A percentile compares a stretch with the other conserved stretches of the same genome.
Conservation (phyloP, 2,329 filamentous ascomycete species). For the Fusarium neocosmosporiellum region DNA sequence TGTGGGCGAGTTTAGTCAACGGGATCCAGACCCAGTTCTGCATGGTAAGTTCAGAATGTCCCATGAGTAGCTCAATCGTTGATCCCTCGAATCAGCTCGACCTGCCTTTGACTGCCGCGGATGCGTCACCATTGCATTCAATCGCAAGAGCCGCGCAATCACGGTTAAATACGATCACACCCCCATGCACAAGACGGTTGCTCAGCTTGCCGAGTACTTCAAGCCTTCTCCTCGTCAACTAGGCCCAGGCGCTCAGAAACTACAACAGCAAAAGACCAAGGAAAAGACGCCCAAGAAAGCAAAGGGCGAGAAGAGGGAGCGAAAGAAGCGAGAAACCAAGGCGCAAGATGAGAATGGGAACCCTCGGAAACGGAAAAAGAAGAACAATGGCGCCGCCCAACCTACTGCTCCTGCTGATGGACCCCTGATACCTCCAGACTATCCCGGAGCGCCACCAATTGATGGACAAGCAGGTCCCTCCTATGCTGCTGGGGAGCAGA, state of each 20-base stretch:
- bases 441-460: conserved; percentile 9
- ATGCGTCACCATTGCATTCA: conserved; percentile 61
- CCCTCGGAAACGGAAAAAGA: conserved; percentile 45
- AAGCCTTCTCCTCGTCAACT: conserved; percentile 56
- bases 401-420: conserved; percentile 12
- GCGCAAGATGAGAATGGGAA: conserved; percentile 42
- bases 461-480: conserved; percentile 14
- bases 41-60: conserved; percentile 51
- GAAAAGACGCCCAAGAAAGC: conserved; percentile 43
- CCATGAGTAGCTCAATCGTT: neutral
- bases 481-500: conserved; percentile 21
- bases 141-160: conserved; percentile 58
- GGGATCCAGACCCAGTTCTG: conserved; percentile 58
- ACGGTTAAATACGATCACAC: conserved; percentile 67
- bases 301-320: conserved; percentile 44
- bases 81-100: conserved; percentile 52
- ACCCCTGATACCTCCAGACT: conserved; percentile 24
- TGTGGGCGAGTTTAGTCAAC: conserved; percentile 62
- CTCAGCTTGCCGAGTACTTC: conserved; percentile 59
- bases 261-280: conserved; percentile 36
- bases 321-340: conserved; percentile 28
- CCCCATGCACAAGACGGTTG: conserved; percentile 67
- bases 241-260: conserved; percentile 42
- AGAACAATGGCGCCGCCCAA: conserved; percentile 37
- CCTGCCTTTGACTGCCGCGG: conserved; percentile 71